These are phyloP conservation scores for Metschnikowia continentalis DNA, from an alignment of 805 yeast species.

Conservation along the genomic window DNA sequence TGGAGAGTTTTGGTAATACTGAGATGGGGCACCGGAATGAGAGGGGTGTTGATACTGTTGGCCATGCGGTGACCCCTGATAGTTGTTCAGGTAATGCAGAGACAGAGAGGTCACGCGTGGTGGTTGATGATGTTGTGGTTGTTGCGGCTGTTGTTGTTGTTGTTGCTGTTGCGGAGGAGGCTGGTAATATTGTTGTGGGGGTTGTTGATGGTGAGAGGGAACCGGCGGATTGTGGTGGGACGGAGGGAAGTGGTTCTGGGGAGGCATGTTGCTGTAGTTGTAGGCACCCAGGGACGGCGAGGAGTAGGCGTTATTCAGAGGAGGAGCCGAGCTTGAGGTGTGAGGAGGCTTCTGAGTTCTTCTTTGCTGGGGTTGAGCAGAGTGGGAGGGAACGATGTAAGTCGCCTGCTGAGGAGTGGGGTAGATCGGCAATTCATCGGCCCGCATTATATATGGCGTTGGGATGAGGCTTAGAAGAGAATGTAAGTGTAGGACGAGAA, in stretches of 20 bases:
- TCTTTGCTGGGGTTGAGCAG: constrained; percentile 1
- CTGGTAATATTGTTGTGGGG: constrained; percentile 1
- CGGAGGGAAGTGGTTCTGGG: constrained; percentile 4
- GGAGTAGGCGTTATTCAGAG: constrained; percentile 4
- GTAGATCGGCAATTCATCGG: constrained; percentile 40
- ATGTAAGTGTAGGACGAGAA: background rate
- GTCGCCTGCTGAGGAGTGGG: constrained; percentile 46
- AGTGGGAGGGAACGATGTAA: constrained; percentile 12
- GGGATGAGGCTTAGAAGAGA: background rate
- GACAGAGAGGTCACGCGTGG: constrained; percentile 1
- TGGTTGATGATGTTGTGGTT: background rate
- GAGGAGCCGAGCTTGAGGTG: constrained; percentile 9
- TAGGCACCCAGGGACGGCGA: background rate
- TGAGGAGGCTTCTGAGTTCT: constrained; percentile 3
- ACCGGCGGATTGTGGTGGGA: background rate
- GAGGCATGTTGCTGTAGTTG: constrained; percentile 1
- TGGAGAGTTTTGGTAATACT: background rate
- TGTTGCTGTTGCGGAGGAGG: constrained; percentile 1
- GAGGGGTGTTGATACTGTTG: constrained; percentile 5
- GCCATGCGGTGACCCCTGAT: background rate
- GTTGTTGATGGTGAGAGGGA: constrained; percentile 3
- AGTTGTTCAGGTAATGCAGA: constrained; percentile 2
- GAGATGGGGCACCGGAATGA: background rate
- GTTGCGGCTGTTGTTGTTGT: constrained; percentile 1
- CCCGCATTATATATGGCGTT: constrained; percentile 10